These are phyloP conservation scores for Pelargonium nanum DNA, from an alignment of 345 rosid species.

Conservation along the genomic window DNA sequence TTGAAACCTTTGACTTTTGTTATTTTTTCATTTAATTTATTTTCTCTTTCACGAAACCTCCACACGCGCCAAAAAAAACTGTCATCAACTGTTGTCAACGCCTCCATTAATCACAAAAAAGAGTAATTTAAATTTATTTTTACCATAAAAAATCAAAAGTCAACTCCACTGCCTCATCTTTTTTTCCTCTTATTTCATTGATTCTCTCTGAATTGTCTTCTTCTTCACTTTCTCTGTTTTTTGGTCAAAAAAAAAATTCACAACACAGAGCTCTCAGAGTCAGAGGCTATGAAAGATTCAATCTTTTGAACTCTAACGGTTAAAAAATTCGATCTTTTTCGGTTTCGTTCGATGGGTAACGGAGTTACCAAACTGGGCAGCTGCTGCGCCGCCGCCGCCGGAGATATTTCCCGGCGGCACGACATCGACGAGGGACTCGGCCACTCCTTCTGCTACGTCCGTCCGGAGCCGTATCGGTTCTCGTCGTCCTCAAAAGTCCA, in stretches of 20 bases:
- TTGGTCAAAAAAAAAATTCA: no score
- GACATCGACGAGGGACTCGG: constrained; percentile 61
- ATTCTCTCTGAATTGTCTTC: not conserved
- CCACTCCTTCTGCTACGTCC: constrained; percentile 77
- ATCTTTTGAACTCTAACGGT: not conserved
- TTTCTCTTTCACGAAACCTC: not conserved
- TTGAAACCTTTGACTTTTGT: not conserved
- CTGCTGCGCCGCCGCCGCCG: constrained; percentile 46
- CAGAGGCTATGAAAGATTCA: not conserved
- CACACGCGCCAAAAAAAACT: no score
- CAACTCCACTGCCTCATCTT: not conserved
- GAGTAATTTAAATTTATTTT: no score
- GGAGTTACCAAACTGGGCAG: constrained; percentile 37
- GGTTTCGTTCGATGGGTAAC: constrained; percentile 47
- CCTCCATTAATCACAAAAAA: not conserved
- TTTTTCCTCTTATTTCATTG: not conserved
- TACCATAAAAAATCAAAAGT: not conserved
- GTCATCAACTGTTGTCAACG: not conserved
- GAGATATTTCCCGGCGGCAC: constrained; percentile 48
- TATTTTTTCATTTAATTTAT: no score
- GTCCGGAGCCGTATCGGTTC: constrained; percentile 36
- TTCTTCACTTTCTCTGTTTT: no score
- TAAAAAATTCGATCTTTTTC: no score
- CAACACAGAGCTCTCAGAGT: no score
- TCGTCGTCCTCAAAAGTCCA: constrained; percentile 41